A percentile compares a stretch with the other conserved stretches of the same genome.
Evolutionary conservation across 345 rosid genomes (phyloP).

Genomic region (Citrus cavaleriei): DNA sequence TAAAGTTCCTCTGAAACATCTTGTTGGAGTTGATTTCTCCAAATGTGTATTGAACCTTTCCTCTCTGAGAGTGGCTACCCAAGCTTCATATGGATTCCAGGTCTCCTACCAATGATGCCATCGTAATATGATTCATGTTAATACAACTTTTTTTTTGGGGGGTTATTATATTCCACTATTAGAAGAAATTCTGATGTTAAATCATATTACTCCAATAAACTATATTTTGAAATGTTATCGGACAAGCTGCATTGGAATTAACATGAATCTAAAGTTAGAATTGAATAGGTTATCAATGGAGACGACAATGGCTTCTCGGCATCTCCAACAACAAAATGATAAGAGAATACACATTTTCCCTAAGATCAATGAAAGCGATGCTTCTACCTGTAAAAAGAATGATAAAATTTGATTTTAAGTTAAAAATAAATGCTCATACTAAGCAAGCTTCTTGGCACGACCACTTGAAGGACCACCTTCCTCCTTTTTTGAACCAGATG

Average conservation of each 20-base stretch:
- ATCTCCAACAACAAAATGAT: conserved; percentile 30
- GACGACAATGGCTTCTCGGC: conserved; percentile 39
- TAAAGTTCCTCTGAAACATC: too few relatives aligned
- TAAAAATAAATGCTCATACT: conserved; percentile 21
- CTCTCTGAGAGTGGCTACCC: too few relatives aligned
- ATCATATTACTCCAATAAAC: conserved; percentile 9
- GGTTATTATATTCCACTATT: not conserved
- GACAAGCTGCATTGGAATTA: conserved; percentile 11
- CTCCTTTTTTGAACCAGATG: conserved; percentile 79
- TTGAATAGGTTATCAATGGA: conserved; percentile 25
- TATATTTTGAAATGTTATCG: conserved; percentile 1
- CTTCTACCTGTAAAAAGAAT: conserved; percentile 41
- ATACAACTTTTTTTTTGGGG: not conserved
- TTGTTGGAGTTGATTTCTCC: too few relatives aligned
- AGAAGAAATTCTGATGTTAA: not conserved
- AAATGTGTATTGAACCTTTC: too few relatives aligned
- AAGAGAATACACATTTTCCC: conserved; percentile 17
- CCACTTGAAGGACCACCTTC: conserved; percentile 76
- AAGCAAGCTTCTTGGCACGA: conserved; percentile 96
- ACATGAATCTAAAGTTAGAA: conserved; percentile 13
- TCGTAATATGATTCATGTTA: not conserved
- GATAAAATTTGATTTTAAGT: conserved; percentile 15
- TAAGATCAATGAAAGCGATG: conserved; percentile 27
- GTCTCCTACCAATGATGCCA: not conserved
- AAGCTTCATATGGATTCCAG: too few relatives aligned